These are phyloP conservation scores for Botrytis fabae DNA, from an alignment of 2,329 filamentous ascomycete genomes.

Conservation along the genomic window DNA sequence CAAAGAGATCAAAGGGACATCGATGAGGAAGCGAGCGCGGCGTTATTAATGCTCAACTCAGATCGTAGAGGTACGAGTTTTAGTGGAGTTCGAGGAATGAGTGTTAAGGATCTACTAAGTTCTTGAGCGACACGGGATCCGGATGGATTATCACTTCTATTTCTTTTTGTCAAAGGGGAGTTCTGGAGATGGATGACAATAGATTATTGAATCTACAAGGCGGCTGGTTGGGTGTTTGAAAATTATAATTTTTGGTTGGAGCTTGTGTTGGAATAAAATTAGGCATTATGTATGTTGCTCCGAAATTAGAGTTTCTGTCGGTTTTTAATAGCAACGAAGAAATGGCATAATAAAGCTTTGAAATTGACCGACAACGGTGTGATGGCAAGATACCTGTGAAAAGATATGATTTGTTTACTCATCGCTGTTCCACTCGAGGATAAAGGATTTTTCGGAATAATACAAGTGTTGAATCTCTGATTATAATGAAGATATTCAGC, in stretches of 20 bases:
- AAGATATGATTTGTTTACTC: no score
- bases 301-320: not conserved
- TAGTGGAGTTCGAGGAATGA: constrained; percentile 49
- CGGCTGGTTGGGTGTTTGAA: not conserved
- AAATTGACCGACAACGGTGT: not conserved
- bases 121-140: constrained; percentile 40
- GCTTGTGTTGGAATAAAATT: no score
- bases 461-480: no score
- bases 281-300: not conserved
- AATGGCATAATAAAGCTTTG: not conserved
- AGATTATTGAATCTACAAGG: not conserved
- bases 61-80: constrained; percentile 54
- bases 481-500: no score
- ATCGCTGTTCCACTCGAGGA: no score
- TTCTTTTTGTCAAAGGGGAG: not conserved
- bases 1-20: constrained; percentile 59
- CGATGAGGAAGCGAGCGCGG: constrained; percentile 70
- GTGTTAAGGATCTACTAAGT: constrained; percentile 56
- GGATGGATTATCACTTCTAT: not conserved
- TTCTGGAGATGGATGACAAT: not conserved
- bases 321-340: not conserved
- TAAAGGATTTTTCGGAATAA: no score
- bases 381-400: no score
- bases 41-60: constrained; percentile 82
- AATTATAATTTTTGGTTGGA: not conserved